Conservation (phyloP, 2,329 filamentous ascomycete species). For the Volutella citrinella region DNA sequence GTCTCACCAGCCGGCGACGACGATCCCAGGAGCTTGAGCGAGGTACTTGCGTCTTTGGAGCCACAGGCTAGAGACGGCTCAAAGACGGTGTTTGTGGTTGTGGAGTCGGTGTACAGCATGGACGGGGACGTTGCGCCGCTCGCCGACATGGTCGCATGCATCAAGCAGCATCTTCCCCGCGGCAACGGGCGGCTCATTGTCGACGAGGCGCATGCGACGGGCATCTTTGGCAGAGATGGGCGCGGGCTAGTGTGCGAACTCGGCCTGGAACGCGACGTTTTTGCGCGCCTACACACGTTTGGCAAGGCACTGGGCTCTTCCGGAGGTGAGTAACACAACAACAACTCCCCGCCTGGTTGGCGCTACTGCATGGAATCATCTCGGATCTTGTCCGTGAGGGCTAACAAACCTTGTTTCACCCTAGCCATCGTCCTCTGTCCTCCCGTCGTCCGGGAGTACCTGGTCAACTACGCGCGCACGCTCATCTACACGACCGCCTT, state of each 20-base stretch:
- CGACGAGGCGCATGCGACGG: slow-evolving; percentile 67
- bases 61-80: slow-evolving; percentile 31
- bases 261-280: slow-evolving; percentile 53
- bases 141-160: slow-evolving; percentile 53
- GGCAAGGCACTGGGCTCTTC: slow-evolving; percentile 66
- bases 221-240: slow-evolving; percentile 54
- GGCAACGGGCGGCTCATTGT: slow-evolving; percentile 63
- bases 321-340: slow-evolving; percentile 65
- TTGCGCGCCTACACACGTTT: slow-evolving; percentile 61
- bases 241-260: slow-evolving; percentile 56
- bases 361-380: too few relatives aligned
- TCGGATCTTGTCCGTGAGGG: fast-evolving
- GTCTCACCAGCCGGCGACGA: neutral
- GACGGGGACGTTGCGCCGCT: slow-evolving; percentile 72
- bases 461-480: slow-evolving; percentile 74
- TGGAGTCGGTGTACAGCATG: slow-evolving; percentile 79
- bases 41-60: slow-evolving; percentile 30
- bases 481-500: slow-evolving; percentile 74
- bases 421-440: slow-evolving; percentile 60
- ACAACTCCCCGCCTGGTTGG: too few relatives aligned
- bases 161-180: slow-evolving; percentile 52
- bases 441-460: slow-evolving; percentile 55
- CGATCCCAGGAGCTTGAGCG: slow-evolving; percentile 20
- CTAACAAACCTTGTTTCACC: slow-evolving; percentile 5
- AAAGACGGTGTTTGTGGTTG: slow-evolving; percentile 61